A percentile compares a stretch with the other conserved stretches of the same genome.
Conservation (phyloP, 2,329 filamentous ascomycete genomes). For the Emergomyces pasteurianus region DNA sequence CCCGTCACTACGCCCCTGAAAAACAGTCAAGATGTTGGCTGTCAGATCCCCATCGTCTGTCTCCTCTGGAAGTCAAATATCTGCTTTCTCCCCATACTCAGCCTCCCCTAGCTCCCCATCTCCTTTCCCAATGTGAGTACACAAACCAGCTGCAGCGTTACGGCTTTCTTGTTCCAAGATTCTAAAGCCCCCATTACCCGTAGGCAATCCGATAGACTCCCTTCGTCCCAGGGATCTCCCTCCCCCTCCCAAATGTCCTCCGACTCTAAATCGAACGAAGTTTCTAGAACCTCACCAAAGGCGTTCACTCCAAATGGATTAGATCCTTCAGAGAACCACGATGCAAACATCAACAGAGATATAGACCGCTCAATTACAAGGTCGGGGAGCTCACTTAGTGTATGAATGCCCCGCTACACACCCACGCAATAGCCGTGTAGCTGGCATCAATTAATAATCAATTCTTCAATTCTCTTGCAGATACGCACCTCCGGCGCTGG, state of each 20-base stretch:
- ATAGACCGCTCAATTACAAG: neutral
- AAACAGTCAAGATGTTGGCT: slow-evolving; percentile 17
- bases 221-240: neutral
- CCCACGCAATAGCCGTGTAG: neutral
- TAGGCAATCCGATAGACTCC: neutral
- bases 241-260: neutral
- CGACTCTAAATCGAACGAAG: neutral
- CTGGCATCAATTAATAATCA: slow-evolving; percentile 3
- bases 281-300: neutral
- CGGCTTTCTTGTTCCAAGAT: neutral
- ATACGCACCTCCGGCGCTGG: slow-evolving; percentile 19
- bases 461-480: slow-evolving; percentile 17
- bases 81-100: slow-evolving; percentile 6
- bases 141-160: neutral
- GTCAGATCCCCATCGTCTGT: slow-evolving; percentile 19
- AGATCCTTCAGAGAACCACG: neutral
- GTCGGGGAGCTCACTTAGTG: slow-evolving; percentile 1
- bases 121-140: slow-evolving; percentile 15
- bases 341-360: neutral
- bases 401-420: neutral
- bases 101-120: slow-evolving; percentile 3
- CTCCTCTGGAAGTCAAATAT: slow-evolving; percentile 8
- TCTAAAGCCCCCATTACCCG: neutral
- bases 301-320: neutral
- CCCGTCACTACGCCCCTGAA: neutral